Evolutionary conservation across 148 eudicot species (phyloP).

Genomic region (Pharnaceum exiguum): DNA sequence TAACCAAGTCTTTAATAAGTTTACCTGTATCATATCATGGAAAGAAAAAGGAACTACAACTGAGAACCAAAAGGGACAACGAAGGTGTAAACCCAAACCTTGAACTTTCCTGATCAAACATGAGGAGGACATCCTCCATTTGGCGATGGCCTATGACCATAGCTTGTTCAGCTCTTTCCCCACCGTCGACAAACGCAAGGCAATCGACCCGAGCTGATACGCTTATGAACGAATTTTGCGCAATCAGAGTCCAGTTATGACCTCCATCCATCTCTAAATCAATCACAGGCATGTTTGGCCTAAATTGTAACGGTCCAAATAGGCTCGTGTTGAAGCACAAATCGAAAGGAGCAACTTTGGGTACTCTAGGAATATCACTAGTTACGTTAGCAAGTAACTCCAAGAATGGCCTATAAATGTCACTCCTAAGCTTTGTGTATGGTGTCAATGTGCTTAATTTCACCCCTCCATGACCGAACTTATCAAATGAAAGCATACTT

Average conservation of each 20-base stretch:
- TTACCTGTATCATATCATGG: too few relatives aligned
- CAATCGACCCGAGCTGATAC: constrained; percentile 27
- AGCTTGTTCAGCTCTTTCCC: constrained; percentile 20
- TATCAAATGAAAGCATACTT: background rate
- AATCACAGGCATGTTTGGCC: constrained; percentile 26
- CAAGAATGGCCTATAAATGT: background rate
- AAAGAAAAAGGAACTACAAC: constrained; percentile 38
- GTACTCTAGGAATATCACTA: constrained; percentile 7
- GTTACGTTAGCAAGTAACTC: background rate
- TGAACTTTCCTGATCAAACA: constrained; percentile 31
- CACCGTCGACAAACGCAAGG: constrained; percentile 44
- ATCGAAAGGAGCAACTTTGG: constrained; percentile 34
- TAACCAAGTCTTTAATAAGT: too few relatives aligned
- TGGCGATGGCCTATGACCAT: constrained; percentile 38
- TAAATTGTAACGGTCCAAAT: constrained; percentile 19
- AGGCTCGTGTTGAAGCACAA: constrained; percentile 27
- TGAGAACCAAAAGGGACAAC: constrained; percentile 26
- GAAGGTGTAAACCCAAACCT: constrained; percentile 40
- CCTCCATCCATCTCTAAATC: constrained; percentile 33
- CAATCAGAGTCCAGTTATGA: constrained; percentile 35
- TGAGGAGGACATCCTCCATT: constrained; percentile 38
- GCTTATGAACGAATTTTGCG: constrained; percentile 30
- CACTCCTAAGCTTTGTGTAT: background rate
- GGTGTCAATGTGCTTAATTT: constrained; percentile 18
- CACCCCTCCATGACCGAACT: background rate